Percentiles rank a stretch among this genome's conserved stretches.
These are phyloP conservation scores for Fusarium redolens DNA, from an alignment of 2,329 filamentous ascomycete species.

Conservation along the genomic window DNA sequence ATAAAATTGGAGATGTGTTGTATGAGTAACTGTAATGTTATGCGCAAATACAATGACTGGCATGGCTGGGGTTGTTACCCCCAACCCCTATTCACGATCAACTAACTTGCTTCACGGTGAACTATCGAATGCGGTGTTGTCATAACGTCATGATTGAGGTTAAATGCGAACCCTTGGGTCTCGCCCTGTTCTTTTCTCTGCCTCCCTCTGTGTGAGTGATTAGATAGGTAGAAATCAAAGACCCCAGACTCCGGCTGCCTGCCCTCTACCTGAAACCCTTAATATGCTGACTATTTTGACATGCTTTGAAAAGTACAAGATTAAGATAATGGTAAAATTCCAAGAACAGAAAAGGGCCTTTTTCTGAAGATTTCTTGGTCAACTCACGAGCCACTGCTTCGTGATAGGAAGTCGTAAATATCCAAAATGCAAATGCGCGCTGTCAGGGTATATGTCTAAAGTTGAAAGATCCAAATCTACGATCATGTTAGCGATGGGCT, in stretches of 20 bases:
- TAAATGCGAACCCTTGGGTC: slow-evolving; percentile 19
- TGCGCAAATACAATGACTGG: neutral
- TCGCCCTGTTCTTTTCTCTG: slow-evolving; percentile 19
- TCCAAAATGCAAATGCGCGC: slow-evolving; percentile 39
- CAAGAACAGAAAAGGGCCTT: slow-evolving; percentile 12
- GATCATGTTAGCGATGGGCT: slow-evolving; percentile 39
- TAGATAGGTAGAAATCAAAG: slow-evolving; percentile 22
- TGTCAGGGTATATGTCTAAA: slow-evolving; percentile 50
- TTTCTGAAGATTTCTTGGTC: slow-evolving; percentile 2
- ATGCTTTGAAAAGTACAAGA: slow-evolving; percentile 33
- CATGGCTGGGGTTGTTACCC: neutral
- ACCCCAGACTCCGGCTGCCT: slow-evolving; percentile 35
- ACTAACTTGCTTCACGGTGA: neutral
- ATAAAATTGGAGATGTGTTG: neutral
- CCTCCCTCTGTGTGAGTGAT: slow-evolving; percentile 13
- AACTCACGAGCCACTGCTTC: slow-evolving; percentile 28
- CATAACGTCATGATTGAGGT: slow-evolving; percentile 41
- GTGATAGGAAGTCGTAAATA: slow-evolving; percentile 29
- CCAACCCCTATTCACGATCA: neutral
- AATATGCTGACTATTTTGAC: slow-evolving; percentile 22
- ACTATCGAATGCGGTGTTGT: slow-evolving; percentile 2
- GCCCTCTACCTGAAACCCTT: slow-evolving; percentile 30
- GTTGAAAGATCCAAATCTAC: slow-evolving; percentile 62
- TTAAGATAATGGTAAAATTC: slow-evolving; percentile 26
- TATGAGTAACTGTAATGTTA: slow-evolving; percentile 27